phyloP scores from a whole-genome alignment of 1,139 yeast genomes.

The Suhomyces panamericanus region DNA sequence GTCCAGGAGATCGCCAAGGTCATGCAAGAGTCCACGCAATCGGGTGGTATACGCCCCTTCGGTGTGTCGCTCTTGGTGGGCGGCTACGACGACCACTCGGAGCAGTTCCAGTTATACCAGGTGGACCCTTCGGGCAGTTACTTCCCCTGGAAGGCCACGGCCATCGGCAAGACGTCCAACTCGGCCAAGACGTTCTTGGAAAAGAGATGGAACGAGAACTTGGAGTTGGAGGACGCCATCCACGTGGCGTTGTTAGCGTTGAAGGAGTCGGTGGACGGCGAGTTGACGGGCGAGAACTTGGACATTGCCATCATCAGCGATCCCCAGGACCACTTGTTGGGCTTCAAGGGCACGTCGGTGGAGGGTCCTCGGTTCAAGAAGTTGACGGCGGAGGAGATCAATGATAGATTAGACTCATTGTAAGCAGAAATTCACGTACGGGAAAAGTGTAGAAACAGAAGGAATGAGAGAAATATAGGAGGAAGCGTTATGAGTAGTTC shows the following conservation, averaged over 20 bases:
- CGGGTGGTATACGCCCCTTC: constrained; percentile 97
- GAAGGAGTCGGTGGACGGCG: constrained; percentile 97
- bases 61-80: constrained; percentile 95
- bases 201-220: constrained; percentile 96
- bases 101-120: constrained; percentile 82
- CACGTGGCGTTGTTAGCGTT: constrained; percentile 93
- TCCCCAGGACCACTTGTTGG: constrained; percentile 78
- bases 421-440: constrained; percentile 27
- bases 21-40: constrained; percentile 98
- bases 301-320: constrained; percentile 89
- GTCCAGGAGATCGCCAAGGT: constrained; percentile 94
- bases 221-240: constrained; percentile 96
- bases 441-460: too few relatives aligned
- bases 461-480: too few relatives aligned
- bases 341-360: constrained; percentile 79
- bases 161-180: constrained; percentile 92
- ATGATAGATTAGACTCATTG: constrained; percentile 91
- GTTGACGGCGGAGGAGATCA: constrained; percentile 84
- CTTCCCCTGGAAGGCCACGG: constrained; percentile 99
- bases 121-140: constrained; percentile 98
- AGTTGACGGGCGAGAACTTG: constrained; percentile 93
- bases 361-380: constrained; percentile 88
- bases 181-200: constrained; percentile 96
- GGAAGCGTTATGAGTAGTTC: too few relatives aligned
- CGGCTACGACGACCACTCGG: constrained; percentile 81